Conservation (phyloP, 768 basidiomycete species). For the Jaapia argillacea region DNA sequence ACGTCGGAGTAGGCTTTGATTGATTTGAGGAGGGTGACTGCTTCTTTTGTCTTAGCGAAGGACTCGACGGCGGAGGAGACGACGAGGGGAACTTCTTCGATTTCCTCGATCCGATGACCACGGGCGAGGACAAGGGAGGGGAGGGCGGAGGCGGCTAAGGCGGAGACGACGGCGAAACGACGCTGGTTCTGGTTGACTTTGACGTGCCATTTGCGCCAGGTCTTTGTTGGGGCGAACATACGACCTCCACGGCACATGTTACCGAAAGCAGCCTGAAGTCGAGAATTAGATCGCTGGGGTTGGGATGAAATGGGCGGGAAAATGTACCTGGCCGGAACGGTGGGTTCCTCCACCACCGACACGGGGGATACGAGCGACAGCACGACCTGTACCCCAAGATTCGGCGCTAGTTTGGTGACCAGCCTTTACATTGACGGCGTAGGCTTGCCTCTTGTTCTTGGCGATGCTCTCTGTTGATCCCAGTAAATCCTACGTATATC, state of each 20-base stretch:
- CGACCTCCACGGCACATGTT: conserved; percentile 99
- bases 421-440: conserved; percentile 94
- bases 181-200: conserved; percentile 99
- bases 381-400: conserved; percentile 99
- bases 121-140: conserved; percentile 98
- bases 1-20: conserved; percentile 88
- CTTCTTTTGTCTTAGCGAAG: conserved; percentile 94
- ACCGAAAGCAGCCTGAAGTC: conserved; percentile 95
- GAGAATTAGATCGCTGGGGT: conserved; percentile 4
- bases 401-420: conserved; percentile 99
- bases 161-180: conserved; percentile 95
- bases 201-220: conserved; percentile 99
- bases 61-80: conserved; percentile 71
- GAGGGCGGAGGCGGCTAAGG: conserved; percentile 94
- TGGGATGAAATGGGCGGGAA: neutral
- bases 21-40: conserved; percentile 85
- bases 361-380: conserved; percentile 99
- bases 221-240: conserved; percentile 99
- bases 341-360: conserved; percentile 98
- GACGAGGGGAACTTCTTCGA: conserved; percentile 95
- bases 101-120: conserved; percentile 96
- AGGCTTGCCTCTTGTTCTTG: conserved; percentile 96
- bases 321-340: conserved; percentile 85
- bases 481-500: conserved; percentile 7
- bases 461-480: conserved; percentile 76